These are phyloP conservation scores for Colletotrichum chrysophilum DNA, from an alignment of 2,329 filamentous ascomycete genomes.

Conservation along the genomic window DNA sequence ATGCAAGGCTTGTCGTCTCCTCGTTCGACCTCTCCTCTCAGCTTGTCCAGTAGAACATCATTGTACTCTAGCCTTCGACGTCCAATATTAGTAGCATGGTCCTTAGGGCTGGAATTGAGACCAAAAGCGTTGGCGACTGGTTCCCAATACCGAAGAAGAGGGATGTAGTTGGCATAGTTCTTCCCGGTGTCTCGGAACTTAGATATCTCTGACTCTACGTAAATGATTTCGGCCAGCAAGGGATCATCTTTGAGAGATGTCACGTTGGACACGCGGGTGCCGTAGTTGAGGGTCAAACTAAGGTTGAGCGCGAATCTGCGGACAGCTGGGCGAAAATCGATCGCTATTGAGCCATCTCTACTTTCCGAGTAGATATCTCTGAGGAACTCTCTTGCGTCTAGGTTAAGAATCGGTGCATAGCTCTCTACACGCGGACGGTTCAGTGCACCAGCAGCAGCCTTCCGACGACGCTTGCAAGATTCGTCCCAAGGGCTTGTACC, in stretches of 20 bases:
- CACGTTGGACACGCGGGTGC: slow-evolving; percentile 47
- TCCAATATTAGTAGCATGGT: not conserved
- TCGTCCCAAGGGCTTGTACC: slow-evolving; percentile 74
- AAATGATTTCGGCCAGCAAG: slow-evolving; percentile 24
- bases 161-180: not conserved
- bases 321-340: slow-evolving; percentile 67
- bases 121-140: not conserved
- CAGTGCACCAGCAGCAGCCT: slow-evolving; percentile 69
- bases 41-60: not conserved
- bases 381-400: slow-evolving; percentile 63
- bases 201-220: slow-evolving; percentile 25
- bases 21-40: not conserved
- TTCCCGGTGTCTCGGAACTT: not conserved
- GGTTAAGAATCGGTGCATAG: slow-evolving; percentile 60
- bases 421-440: slow-evolving; percentile 69
- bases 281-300: slow-evolving; percentile 68
- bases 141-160: slow-evolving; percentile 3
- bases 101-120: not conserved
- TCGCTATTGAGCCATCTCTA: slow-evolving; percentile 56
- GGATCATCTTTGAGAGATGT: not conserved
- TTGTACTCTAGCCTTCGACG: not conserved
- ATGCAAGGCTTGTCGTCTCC: slow-evolving; percentile 2
- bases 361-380: slow-evolving; percentile 63
- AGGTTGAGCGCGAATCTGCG: slow-evolving; percentile 69
- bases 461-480: slow-evolving; percentile 68